phyloP scores from a whole-genome alignment of 192 early-diverging fungal genomes.

The Lobulomyces angularis region DNA sequence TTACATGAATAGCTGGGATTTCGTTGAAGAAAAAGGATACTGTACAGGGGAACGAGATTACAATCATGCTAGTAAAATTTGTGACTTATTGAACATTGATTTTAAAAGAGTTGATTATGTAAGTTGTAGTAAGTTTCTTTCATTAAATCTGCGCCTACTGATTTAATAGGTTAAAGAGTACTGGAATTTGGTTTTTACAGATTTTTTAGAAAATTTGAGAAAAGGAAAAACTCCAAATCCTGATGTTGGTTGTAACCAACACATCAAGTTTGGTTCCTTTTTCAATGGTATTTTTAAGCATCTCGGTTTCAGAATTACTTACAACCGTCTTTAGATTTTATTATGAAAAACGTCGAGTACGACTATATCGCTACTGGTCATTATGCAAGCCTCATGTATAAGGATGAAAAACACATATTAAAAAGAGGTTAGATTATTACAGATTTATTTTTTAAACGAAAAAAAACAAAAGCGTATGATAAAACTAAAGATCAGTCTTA shows the following conservation, averaged over 20 bases:
- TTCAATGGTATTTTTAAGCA: conserved; percentile 31
- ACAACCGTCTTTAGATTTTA: neutral
- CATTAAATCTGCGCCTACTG: conserved; percentile 3
- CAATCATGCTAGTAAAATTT: conserved; percentile 61
- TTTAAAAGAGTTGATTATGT: conserved; percentile 15
- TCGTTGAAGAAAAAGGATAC: conserved; percentile 57
- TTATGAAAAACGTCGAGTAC: neutral
- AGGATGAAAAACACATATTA: conserved; percentile 43
- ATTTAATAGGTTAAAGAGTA: conserved; percentile 66
- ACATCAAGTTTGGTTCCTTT: conserved; percentile 90
- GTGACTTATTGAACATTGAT: conserved; percentile 54
- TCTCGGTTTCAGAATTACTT: neutral
- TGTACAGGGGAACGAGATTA: conserved; percentile 71
- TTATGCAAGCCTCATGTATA: conserved; percentile 34
- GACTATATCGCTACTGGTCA: conserved; percentile 52
- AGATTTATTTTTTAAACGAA: conserved; percentile 15
- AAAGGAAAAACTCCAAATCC: conserved; percentile 79
- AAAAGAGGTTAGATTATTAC: conserved; percentile 2
- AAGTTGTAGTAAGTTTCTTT: neutral
- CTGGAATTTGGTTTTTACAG: conserved; percentile 81
- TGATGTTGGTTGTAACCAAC: conserved; percentile 76
- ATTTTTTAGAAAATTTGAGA: conserved; percentile 58
- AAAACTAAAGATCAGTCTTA: conserved; percentile 85
- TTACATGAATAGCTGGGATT: conserved; percentile 96
- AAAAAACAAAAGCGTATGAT: conserved; percentile 40